phyloP scores from a whole-genome alignment of 2,329 filamentous ascomycete species.

The Gaeumannomyces sp. region DNA sequence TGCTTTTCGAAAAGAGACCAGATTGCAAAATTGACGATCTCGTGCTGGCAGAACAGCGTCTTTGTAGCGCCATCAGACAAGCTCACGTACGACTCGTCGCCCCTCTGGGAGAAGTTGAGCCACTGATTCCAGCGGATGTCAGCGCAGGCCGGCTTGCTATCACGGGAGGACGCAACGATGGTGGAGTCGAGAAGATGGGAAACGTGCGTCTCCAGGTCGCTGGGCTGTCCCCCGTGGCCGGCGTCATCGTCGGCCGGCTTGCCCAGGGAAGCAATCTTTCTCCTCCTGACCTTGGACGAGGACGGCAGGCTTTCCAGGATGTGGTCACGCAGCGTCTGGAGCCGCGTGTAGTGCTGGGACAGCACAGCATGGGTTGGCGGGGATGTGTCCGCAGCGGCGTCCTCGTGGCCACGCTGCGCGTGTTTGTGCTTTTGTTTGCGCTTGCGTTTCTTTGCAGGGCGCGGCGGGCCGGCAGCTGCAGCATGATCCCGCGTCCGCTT shows the following conservation, averaged over 20 bases:
- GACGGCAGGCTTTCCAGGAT: constrained; percentile 58
- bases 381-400: neutral
- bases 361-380: constrained; percentile 54
- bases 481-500: neutral
- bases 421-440: neutral
- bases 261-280: constrained; percentile 46
- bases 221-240: constrained; percentile 9
- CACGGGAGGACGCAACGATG: constrained; percentile 50
- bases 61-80: constrained; percentile 39
- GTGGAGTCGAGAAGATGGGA: constrained; percentile 60
- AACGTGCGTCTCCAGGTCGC: constrained; percentile 35
- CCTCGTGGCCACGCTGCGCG: constrained; percentile 11
- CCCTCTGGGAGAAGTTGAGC: constrained; percentile 54
- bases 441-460: constrained; percentile 1
- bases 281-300: constrained; percentile 57
- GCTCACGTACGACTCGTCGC: constrained; percentile 51
- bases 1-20: constrained; percentile 67
- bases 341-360: constrained; percentile 58
- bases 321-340: constrained; percentile 65
- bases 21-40: constrained; percentile 73
- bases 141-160: constrained; percentile 8
- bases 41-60: constrained; percentile 51
- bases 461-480: neutral
- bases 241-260: constrained; percentile 16
- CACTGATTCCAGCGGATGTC: constrained; percentile 49